These are phyloP conservation scores for Pistacia vera DNA, from an alignment of 345 rosid genomes.

Conservation along the genomic window DNA sequence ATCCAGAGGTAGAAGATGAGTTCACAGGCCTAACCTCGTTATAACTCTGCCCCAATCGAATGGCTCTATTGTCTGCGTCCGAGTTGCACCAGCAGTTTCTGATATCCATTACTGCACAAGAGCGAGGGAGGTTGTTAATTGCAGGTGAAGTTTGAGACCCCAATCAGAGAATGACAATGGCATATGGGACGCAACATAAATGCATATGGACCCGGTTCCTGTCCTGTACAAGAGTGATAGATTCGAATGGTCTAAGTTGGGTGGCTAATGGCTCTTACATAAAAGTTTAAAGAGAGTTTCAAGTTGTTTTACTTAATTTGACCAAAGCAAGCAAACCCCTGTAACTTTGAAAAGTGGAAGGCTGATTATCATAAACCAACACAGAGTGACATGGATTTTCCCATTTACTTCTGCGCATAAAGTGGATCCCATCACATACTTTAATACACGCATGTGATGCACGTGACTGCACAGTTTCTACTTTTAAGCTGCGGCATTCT, in stretches of 20 bases:
- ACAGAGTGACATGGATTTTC: neutral
- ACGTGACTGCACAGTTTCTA: neutral
- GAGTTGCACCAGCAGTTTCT: slow-evolving; percentile 26
- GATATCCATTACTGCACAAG: slow-evolving; percentile 22
- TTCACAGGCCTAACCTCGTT: slow-evolving; percentile 1
- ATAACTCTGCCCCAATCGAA: neutral
- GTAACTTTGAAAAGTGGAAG: neutral
- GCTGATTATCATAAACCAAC: neutral
- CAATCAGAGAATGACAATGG: neutral
- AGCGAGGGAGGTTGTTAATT: neutral
- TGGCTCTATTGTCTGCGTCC: slow-evolving; percentile 7
- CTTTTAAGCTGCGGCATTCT: neutral
- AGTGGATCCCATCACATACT: neutral
- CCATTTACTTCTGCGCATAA: neutral
- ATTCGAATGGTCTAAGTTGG: slow-evolving; percentile 11
- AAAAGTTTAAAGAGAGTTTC: neutral
- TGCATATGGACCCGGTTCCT: neutral
- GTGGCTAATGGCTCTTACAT: neutral
- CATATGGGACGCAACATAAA: neutral
- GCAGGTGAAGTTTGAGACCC: neutral
- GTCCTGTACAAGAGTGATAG: no score
- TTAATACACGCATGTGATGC: neutral
- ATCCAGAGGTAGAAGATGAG: slow-evolving; percentile 2
- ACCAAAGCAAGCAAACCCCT: neutral
- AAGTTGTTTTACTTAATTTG: neutral